Evolutionary conservation across 2,329 filamentous ascomycete species (phyloP), one percentile per base, ranked within the genome.

Genomic region (Thelonectria blattea): DNA sequence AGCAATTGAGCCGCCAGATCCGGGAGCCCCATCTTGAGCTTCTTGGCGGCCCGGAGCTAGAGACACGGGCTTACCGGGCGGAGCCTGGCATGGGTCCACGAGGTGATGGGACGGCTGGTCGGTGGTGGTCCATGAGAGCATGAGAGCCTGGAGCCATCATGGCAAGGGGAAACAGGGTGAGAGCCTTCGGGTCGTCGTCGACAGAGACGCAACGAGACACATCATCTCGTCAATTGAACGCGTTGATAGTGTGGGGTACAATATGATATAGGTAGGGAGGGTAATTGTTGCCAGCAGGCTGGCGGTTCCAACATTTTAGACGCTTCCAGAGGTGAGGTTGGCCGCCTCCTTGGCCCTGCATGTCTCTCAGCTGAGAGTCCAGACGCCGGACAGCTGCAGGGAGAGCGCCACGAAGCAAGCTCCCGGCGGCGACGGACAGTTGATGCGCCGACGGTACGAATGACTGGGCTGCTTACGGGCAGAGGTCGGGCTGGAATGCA

Each of bases 1-100:
- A 56, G 56, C 41, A 57, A 57, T 20, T 61, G 66, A 65, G 68
- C 68, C 68, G 68, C 65, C 50, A 66, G 68, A 67, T 70, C 68
- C 68, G 68, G 58, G 27, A 42, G 58, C 58, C 60, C 65, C 65
- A 65, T 60, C 65, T 66, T 65, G 50, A 50, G 45, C 49, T 57
- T 45, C 68, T 68, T 70, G 66, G 68, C 66, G 61, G 17, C 43
- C 53, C 48, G 51, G 62, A 58, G 61, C 61, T 67, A 52, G 60
- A 37, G 34, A 55, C 50, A 66, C 68, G 68, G 68, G 34, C 65
- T 69, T 39, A 63, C 68, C 68, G 68, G 43, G 49, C 57, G 59
- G 61, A 62, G 60, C 58, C 61, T 30, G 34, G n/a, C 48, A 50
- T 51, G 58, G 54, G 51, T 49, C 58, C 37, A 61, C 63, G 60